Percentiles rank a stretch among this genome's conserved stretches.
phyloP scores from a whole-genome alignment of 805 yeast species.

The Ascoidea rubescens region DNA sequence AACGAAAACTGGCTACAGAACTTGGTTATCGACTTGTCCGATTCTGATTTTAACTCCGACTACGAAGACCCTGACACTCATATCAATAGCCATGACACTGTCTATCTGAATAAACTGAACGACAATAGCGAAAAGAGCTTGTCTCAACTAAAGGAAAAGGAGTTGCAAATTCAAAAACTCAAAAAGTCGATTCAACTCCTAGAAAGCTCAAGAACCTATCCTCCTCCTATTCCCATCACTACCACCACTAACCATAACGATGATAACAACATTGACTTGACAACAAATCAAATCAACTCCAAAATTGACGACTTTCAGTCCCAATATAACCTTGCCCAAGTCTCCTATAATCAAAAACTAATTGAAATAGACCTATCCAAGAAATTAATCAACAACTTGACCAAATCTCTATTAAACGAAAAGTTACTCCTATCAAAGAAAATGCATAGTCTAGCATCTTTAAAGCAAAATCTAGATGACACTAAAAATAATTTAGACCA shows the following conservation, averaged over 20 bases:
- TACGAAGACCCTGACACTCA: background rate
- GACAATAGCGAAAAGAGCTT: background rate
- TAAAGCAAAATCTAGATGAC: background rate
- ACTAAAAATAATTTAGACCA: too few species aligned
- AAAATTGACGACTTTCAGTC: too few species aligned
- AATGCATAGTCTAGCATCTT: too few species aligned
- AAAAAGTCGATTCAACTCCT: background rate
- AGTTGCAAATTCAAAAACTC: background rate
- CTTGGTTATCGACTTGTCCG: constrained; percentile 2
- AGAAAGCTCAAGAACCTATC: background rate
- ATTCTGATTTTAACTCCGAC: background rate
- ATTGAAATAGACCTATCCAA: background rate
- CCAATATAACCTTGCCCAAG: too few species aligned
- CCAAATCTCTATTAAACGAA: background rate
- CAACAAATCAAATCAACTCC: background rate
- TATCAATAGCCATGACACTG: background rate
- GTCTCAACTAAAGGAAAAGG: background rate
- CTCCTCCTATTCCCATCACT: background rate
- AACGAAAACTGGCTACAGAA: constrained; percentile 3
- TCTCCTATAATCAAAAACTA: too few species aligned
- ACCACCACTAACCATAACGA: background rate
- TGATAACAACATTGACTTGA: background rate
- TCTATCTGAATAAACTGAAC: too few species aligned
- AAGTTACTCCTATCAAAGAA: too few species aligned
- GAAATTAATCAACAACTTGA: too few species aligned